These are phyloP conservation scores for Candolleomyces aberdarensis DNA, from an alignment of 768 basidiomycete species.

Conservation along the genomic window DNA sequence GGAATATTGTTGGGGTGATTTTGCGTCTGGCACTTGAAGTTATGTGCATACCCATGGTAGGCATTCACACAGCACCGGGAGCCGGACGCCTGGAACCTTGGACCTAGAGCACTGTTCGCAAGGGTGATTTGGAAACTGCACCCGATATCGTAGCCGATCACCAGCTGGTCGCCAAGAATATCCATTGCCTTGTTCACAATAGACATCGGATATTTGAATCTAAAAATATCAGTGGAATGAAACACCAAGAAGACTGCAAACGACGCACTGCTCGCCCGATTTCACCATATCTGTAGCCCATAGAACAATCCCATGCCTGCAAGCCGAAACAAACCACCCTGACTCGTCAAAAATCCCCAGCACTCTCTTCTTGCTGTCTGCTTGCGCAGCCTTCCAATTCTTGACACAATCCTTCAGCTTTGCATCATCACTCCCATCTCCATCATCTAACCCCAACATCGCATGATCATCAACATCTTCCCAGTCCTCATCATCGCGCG, in stretches of 20 bases:
- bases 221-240: slow-evolving; percentile 12
- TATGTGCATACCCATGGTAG: slow-evolving; percentile 29
- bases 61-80: slow-evolving; percentile 15
- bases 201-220: background rate
- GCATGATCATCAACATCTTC: background rate
- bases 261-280: slow-evolving; percentile 16
- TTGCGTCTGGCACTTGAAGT: slow-evolving; percentile 1
- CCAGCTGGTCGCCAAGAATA: slow-evolving; percentile 15
- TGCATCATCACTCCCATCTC: background rate
- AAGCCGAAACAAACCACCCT: slow-evolving; percentile 23
- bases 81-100: background rate
- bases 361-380: slow-evolving; percentile 14
- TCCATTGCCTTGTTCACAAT: slow-evolving; percentile 16
- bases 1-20: slow-evolving; percentile 5
- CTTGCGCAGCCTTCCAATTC: background rate
- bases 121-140: slow-evolving; percentile 24
- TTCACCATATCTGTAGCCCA: slow-evolving; percentile 19
- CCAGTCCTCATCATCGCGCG: background rate
- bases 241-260: background rate
- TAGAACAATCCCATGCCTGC: slow-evolving; percentile 25
- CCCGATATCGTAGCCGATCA: slow-evolving; percentile 27
- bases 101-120: slow-evolving; percentile 16
- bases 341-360: slow-evolving; percentile 32
- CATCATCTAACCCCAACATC: background rate
- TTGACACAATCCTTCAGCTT: background rate